Evolutionary conservation across 2,329 filamentous ascomycete species (phyloP), one percentile per base, ranked within the genome.

Genomic region (Botryosphaeria agaves): DNA sequence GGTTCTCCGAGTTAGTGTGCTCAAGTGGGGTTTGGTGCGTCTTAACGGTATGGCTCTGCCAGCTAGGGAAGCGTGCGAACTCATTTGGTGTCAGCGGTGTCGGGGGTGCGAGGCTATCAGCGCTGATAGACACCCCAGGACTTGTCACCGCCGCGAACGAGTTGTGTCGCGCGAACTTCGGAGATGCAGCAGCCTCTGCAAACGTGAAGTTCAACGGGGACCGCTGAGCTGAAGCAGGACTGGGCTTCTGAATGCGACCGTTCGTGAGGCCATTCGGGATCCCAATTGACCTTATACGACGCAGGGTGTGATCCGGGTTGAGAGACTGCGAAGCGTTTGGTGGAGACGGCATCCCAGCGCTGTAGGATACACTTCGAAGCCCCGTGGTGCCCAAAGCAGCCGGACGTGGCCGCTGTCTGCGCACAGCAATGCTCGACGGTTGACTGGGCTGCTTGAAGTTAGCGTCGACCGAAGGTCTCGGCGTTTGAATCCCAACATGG

Each of bases 201-300:
- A 64, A 64, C 19, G 51, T 57, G 31, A 52, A 48, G 19, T 49
- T 46, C 43, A 63, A 48, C 14, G 61, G 61, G 14, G 61, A 65
- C 8, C 59, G 54, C 39, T 64, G 61, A 14, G 59, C 53, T 14
- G 59, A 56, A 28, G 57, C 53, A 16, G 53, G 46, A 19, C 43
- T 48, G 2, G 51, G 46, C 36, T 65, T 65, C 36, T 61, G 57
- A 15, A 65, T 51, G 26, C 61, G 57, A 12, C 60, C 58, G 16
- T 48, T 44, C 5, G 43, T 47, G 32, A 53, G 40, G 29, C 46
- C 51, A 33, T 53, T 56, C n/a, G 49, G 38, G 33, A 62, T 49
- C 7, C 57, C 56, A 27, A 53, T 57, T 8, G 61, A 64, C 30
- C 58, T 49, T 29, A 64, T 64, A 17, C 59, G 55, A 19, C 61